Evolutionary conservation across 2,329 filamentous ascomycete genomes (phyloP), one percentile per base, ranked within the genome.

Genomic region (Alternaria sp.): DNA sequence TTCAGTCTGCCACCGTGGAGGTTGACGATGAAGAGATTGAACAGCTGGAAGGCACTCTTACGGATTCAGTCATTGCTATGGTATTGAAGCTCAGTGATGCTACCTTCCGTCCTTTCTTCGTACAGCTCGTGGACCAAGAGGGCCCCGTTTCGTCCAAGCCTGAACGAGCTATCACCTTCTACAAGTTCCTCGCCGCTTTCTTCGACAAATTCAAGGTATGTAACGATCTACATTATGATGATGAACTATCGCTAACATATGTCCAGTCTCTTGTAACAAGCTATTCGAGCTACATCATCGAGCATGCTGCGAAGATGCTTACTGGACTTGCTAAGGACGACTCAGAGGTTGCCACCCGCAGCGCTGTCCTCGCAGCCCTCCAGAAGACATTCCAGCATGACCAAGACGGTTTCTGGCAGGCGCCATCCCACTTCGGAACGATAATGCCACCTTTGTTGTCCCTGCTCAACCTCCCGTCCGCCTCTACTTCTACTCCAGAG

Each of bases 41-140:
- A 20, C 82, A 84, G 43, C 82, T 93, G 12, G 92, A 97, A 74
- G 81, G 82, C 2, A 82, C 84, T 1, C 65, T 92, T 67, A 90
- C 92, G 74, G 86, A 90, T 10, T 88, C 91, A 12, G 87, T 90
- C 0, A 86, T 99, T 60, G 92, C 93, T 79, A 95, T 97, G 89
- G 91, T 97, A 55, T 93, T 97, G 83, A 98, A 98, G 83, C 87
- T 99, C 63, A 98, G 97, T 80, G 95, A 99, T 75, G 90, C 91
- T 1, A 89, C 91, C 0, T 99, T 99, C 87, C 87, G 94, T 12
- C 96, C 95, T 1, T 89, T 99, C 64, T 99, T 98, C 82, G 86
- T 89, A 16, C 88, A 90, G 66, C 82, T 97, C n/a, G 85, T 96
- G 46, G 92, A 97, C 59, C 97, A 94, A 91, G 86, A 72, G 64